These are phyloP conservation scores for Plectosphaerella cucumerina DNA, from an alignment of 2,329 filamentous ascomycete genomes.

Conservation along the genomic window DNA sequence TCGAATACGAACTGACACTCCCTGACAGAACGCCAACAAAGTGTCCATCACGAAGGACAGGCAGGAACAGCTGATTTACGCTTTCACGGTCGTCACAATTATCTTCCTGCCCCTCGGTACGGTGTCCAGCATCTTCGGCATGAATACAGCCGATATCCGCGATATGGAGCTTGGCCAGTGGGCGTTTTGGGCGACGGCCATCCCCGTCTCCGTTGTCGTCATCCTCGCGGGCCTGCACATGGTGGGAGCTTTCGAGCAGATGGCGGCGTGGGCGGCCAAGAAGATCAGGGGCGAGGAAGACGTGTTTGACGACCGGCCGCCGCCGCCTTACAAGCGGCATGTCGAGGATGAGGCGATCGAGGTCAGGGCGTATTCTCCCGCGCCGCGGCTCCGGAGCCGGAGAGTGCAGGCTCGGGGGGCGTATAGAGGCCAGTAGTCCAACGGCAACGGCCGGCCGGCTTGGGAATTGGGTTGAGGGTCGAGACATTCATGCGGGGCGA, in stretches of 20 bases:
- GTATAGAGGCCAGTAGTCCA: neutral
- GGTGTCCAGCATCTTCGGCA: slow-evolving; percentile 46
- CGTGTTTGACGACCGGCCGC: neutral
- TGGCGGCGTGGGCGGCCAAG: slow-evolving; percentile 6
- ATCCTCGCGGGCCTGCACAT: slow-evolving; percentile 36
- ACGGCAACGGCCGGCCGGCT: neutral
- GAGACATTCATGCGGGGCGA: too few relatives aligned
- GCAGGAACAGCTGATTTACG: slow-evolving; percentile 43
- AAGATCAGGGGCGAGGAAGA: neutral
- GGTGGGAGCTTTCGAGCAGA: slow-evolving; percentile 36
- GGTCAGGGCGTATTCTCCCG: too few relatives aligned
- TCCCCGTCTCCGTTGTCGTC: slow-evolving; percentile 40
- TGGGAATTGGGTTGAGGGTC: neutral
- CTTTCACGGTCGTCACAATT: slow-evolving; percentile 45
- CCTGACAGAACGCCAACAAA: slow-evolving; percentile 25
- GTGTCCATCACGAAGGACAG: slow-evolving; percentile 36
- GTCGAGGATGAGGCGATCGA: neutral
- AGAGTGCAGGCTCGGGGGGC: too few relatives aligned
- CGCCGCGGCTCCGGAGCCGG: too few relatives aligned
- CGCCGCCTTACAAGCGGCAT: neutral
- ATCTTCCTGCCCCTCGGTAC: slow-evolving; percentile 43
- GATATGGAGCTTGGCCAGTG: slow-evolving; percentile 44
- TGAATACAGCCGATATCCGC: slow-evolving; percentile 47
- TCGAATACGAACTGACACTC: neutral
- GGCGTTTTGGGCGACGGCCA: slow-evolving; percentile 44